Evolutionary conservation across 2,329 filamentous ascomycete genomes (phyloP), one percentile per base, ranked within the genome.

Genomic region (Aspergillus fischeri): DNA sequence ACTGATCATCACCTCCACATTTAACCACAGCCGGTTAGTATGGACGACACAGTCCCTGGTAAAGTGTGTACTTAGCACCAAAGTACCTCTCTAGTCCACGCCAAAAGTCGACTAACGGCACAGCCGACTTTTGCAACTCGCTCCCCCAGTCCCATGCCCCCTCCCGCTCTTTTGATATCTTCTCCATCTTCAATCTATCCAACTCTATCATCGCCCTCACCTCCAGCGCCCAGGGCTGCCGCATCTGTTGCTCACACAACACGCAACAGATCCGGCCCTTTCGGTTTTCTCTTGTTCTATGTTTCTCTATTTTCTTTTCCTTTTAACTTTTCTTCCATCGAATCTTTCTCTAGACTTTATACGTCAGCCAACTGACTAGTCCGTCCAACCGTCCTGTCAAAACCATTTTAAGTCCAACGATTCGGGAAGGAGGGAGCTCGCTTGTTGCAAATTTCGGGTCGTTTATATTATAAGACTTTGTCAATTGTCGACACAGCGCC

Each of bases 71-170:
- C 1, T 21, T 21, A 44, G 21, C n/a, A 20, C 41, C 8, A 45
- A 24, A 45, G n/a, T 20, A 35, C 32, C 32, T 35, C 29, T 14
- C 32, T 14, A 6, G 8, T 9, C 42, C n/a, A 45, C 42, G 8
- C 42, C 42, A 8, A 20, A 44, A 20, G 11, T n/a, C n/a, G 8
- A 45, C 42, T 52, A 41, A 42, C 29, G 7, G 32, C 50, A 61
- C 52, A 53, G 56, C 56, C 56, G 59, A 55, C 55, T 55, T 51
- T 54, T 51, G 55, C 55, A 49, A 44, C 41, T 27, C 35, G 52
- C 25, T 48, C 27, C 42, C 35, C 42, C 42, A 44, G 20, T 49
- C 25, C 44, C 10, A 56, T 48, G 27, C 49, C 32, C 32, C 32
- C 32, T 38, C 32, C 14, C 32, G 32, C 32, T 38, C 32, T 5